Base-by-base conservation (phyloP, 441 rosid species). In the Macaranga tanarius region DNA sequence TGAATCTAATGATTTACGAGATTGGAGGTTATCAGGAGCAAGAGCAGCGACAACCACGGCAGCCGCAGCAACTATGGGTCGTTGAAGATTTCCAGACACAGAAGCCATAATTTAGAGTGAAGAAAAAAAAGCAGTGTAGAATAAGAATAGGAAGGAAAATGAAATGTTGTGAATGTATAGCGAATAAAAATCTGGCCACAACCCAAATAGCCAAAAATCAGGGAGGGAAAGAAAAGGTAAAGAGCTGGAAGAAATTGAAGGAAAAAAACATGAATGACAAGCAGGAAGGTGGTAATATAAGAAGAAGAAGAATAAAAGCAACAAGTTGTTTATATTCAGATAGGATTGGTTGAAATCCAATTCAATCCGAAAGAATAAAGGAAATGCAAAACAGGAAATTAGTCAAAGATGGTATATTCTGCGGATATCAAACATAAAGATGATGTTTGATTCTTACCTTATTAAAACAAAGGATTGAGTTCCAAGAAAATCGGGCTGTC, bases 41-140 rank as follows among this genome's bases (percentile, higher is more conserved):
- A 86, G 86, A 10, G 97, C 93, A 65, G 98, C 96, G 7, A 84
- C 85, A 2, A 90, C 87, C 54, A 91, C 84, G 25, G 93, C 97
- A 6, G 92, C 89, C 0, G 96, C 94, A 16, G 97, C 97, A 13
- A 84, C 90, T 56, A 92, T 84, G 57, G 96, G 98, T 58, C 99
- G 88, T 81, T 92, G 97, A 73, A 89, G 62, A 70, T 73, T 77
- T 74, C 96, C 97, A 17, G 89, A 85, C 73, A 92, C 81, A 71
- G 92, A 92, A 85, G 88, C 84, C 97, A 95, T 95, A 38, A 34
- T 69, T 82, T 60, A 77, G 60, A 76, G 63, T 61, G 42, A 83
- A 44, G 74, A 76, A 57, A 47, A 66, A 66, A 56, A 47, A 72
- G 51, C 76, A 76, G 26, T 75, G 79, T 75, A 79, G 79, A 77